These are phyloP conservation scores for Helicostylum pulchrum DNA, from an alignment of 192 early-diverging fungal genomes.

Conservation along the genomic window DNA sequence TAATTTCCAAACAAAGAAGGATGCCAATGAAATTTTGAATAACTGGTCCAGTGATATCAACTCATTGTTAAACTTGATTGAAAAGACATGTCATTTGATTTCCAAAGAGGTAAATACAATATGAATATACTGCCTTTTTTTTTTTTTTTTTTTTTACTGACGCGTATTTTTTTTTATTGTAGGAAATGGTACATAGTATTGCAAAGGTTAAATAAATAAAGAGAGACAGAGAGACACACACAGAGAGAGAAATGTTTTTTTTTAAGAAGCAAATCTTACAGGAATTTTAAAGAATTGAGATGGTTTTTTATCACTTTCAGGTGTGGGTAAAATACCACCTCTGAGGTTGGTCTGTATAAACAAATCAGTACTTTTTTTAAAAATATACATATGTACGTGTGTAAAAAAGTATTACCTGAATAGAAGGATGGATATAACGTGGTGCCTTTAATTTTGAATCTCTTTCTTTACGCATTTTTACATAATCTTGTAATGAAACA, in stretches of 20 bases:
- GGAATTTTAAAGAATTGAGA: neutral
- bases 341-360: slow-evolving; percentile 26
- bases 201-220: slow-evolving; percentile 14
- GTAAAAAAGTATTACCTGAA: slow-evolving; percentile 24
- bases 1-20: slow-evolving; percentile 79
- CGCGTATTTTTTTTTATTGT: neutral
- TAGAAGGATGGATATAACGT: slow-evolving; percentile 31
- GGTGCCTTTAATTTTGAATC: slow-evolving; percentile 29
- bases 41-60: slow-evolving; percentile 92
- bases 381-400: neutral
- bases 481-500: slow-evolving; percentile 19
- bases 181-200: slow-evolving; percentile 18
- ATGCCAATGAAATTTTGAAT: slow-evolving; percentile 87
- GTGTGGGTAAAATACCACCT: slow-evolving; percentile 23
- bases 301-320: neutral
- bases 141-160: neutral
- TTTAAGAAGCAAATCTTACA: neutral
- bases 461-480: slow-evolving; percentile 21
- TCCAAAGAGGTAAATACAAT: slow-evolving; percentile 61
- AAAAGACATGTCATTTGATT: slow-evolving; percentile 91
- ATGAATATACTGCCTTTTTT: neutral
- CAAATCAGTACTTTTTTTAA: neutral
- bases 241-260: no score
- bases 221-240: no score
- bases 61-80: slow-evolving; percentile 83